Percentiles rank a stretch among this genome's conserved stretches.
phyloP scores from a whole-genome alignment of 108 stramenopile species.

The Seminavis robusta region DNA sequence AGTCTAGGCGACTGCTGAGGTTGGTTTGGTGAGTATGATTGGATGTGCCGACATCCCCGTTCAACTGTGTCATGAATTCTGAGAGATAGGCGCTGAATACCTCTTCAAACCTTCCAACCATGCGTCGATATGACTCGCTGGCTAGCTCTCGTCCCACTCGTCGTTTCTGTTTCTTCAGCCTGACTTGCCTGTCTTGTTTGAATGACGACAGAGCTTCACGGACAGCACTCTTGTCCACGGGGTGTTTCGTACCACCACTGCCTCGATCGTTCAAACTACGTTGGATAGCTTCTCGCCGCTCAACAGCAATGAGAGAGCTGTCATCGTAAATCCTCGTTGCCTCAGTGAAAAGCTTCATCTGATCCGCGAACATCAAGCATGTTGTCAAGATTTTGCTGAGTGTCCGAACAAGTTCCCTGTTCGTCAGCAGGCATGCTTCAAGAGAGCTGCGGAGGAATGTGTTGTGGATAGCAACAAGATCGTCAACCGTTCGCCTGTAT shows the following conservation, averaged over 20 bases:
- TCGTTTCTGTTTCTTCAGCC: slow-evolving; percentile 21
- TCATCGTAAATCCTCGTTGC: slow-evolving; percentile 58
- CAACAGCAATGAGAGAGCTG: slow-evolving; percentile 18
- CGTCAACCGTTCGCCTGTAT: slow-evolving; percentile 88
- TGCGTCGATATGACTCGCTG: slow-evolving; percentile 67
- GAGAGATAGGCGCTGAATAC: slow-evolving; percentile 69
- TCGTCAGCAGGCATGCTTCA: slow-evolving; percentile 92
- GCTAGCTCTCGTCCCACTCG: slow-evolving; percentile 58
- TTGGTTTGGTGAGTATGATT: slow-evolving; percentile 60
- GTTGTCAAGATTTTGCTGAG: slow-evolving; percentile 79
- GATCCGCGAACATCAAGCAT: slow-evolving; percentile 73
- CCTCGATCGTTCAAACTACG: slow-evolving; percentile 32
- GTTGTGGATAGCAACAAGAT: slow-evolving; percentile 79
- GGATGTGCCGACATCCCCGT: slow-evolving; percentile 20
- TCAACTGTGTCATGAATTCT: slow-evolving; percentile 71
- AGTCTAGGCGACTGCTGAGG: slow-evolving; percentile 76
- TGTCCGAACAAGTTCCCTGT: slow-evolving; percentile 65
- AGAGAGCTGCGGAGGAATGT: slow-evolving; percentile 83
- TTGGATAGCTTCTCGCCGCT: slow-evolving; percentile 33
- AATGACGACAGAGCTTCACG: slow-evolving; percentile 12
- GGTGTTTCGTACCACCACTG: background rate
- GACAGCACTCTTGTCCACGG: slow-evolving; percentile 20
- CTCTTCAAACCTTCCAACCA: slow-evolving; percentile 73
- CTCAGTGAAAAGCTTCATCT: slow-evolving; percentile 82
- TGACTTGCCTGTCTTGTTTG: slow-evolving; percentile 15